phyloP scores from a whole-genome alignment of 179 eudicot species.

The Carnegiea gigantea region DNA sequence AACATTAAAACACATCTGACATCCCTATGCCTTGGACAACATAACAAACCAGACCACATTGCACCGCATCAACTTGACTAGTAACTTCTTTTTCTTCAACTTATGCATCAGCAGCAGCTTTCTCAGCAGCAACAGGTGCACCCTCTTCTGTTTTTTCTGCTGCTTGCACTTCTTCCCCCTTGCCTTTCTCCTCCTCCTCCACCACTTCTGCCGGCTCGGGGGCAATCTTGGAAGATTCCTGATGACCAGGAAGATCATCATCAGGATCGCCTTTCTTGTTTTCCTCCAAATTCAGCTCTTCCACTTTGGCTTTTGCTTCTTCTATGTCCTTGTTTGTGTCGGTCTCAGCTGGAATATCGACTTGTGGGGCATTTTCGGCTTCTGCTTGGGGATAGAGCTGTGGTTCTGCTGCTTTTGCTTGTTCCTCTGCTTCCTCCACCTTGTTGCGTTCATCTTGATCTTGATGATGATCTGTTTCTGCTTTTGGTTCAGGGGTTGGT shows the following conservation, averaged over 20 bases:
- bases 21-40: not conserved
- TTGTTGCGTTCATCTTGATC: constrained; percentile 10
- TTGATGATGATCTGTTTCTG: not conserved
- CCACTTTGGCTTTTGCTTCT: not conserved
- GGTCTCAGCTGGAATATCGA: too few species aligned
- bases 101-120: constrained; percentile 19
- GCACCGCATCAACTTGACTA: not conserved
- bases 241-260: constrained; percentile 15
- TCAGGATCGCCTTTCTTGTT: not conserved
- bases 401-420: constrained; percentile 6
- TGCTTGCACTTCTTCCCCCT: constrained; percentile 3
- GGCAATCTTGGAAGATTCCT: constrained; percentile 34
- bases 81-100: not conserved
- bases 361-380: too few species aligned
- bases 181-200: constrained; percentile 22
- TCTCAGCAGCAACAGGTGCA: constrained; percentile 16
- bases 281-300: not conserved
- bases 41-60: not conserved
- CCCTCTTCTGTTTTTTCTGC: constrained; percentile 12
- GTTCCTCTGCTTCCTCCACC: not conserved
- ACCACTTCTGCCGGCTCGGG: constrained; percentile 30
- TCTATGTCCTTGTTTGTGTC: not conserved
- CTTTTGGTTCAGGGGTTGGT: not conserved
- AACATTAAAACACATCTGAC: too few species aligned
- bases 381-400: not conserved